A percentile compares a stretch with the other conserved stretches of the same genome.
phyloP scores from a whole-genome alignment of 2,329 filamentous ascomycete species.

The Teratosphaeria gauchensis region DNA sequence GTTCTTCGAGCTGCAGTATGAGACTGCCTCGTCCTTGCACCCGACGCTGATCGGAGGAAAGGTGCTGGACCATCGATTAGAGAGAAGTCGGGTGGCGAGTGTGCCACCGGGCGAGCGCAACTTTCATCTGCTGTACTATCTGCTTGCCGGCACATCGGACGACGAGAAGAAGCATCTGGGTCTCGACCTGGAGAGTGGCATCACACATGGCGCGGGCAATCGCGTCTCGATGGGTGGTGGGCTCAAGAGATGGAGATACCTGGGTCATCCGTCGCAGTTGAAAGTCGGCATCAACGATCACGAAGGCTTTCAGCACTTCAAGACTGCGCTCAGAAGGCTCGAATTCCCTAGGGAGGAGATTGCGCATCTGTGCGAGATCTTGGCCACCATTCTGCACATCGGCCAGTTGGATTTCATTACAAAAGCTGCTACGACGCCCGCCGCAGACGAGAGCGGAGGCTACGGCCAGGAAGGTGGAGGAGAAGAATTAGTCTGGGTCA shows the following conservation, averaged over 20 bases:
- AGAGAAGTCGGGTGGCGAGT: slow-evolving; percentile 80
- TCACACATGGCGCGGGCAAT: slow-evolving; percentile 48
- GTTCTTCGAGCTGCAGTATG: slow-evolving; percentile 94
- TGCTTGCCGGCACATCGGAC: slow-evolving; percentile 80
- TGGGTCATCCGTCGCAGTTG: slow-evolving; percentile 91
- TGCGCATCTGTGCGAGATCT: slow-evolving; percentile 89
- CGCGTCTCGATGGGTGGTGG: slow-evolving; percentile 43
- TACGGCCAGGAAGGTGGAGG: slow-evolving; percentile 88
- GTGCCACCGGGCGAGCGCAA: slow-evolving; percentile 94
- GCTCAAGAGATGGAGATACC: slow-evolving; percentile 88
- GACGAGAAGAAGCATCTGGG: slow-evolving; percentile 83
- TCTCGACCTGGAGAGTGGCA: slow-evolving; percentile 36
- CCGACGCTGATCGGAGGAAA: slow-evolving; percentile 90
- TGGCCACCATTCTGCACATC: slow-evolving; percentile 92
- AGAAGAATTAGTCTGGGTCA: slow-evolving; percentile 74
- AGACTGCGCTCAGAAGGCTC: slow-evolving; percentile 84
- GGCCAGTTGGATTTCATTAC: slow-evolving; percentile 91
- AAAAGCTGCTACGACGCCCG: slow-evolving; percentile 65
- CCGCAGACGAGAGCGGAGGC: slow-evolving; percentile 84
- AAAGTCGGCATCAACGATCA: slow-evolving; percentile 95
- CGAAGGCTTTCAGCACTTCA: slow-evolving; percentile 95
- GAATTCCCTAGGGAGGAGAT: slow-evolving; percentile 92
- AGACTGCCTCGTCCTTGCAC: slow-evolving; percentile 73
- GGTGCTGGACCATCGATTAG: slow-evolving; percentile 82
- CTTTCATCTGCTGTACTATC: slow-evolving; percentile 92